Base-by-base conservation (phyloP, 2,329 filamentous ascomycete species). In the Pseudogymnoascus sp. region DNA sequence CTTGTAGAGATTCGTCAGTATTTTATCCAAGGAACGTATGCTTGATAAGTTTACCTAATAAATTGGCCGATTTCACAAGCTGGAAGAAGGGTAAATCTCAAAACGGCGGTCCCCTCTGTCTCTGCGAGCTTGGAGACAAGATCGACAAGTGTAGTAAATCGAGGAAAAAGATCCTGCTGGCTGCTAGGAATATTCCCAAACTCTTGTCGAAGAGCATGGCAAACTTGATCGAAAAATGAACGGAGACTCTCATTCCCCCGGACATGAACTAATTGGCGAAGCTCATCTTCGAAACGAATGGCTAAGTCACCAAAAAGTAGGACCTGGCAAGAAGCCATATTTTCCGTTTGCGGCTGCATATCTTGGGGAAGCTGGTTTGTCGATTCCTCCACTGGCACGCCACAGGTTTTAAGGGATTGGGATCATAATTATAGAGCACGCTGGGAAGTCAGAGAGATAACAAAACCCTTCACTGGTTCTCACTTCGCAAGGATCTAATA, bases 101-200 rank as follows among this genome's bases (percentile, higher is more conserved):
- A 55, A 15, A 33, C 48, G n/a, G 48, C n/a, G 29, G 10, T 55
- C 9, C 48, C 48, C 5, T 55, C 48, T 33, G 48, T 55, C 35
- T 55, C 29, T n/a, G 29, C 48, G 9, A 55, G 31, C 15, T 35
- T 55, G 10, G 48, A 55, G n/a, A 55, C 29, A 55, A 55, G 48
- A 13, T 55, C 48, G 21, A 55, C 48, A 55, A 55, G 29, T 33
- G 48, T 55, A n/a, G 48, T 55, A 21, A 55, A 55, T n/a, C 48
- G 48, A 9, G 48, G 48, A 4, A 55, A 55, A 2, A 55, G 48
- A 21, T 55, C 48, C 13, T 55, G 48, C 29, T 55, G 48, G 48
- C 29, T 55, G n/a, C 48, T 8, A 18, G 48, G 48, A 35, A 33
- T 27, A 21, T 55, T 12, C 35, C 48, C 48, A 21, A 55, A 55